Evolutionary conservation across 441 rosid species (phyloP).

Genomic region (Mallotus japonicus): DNA sequence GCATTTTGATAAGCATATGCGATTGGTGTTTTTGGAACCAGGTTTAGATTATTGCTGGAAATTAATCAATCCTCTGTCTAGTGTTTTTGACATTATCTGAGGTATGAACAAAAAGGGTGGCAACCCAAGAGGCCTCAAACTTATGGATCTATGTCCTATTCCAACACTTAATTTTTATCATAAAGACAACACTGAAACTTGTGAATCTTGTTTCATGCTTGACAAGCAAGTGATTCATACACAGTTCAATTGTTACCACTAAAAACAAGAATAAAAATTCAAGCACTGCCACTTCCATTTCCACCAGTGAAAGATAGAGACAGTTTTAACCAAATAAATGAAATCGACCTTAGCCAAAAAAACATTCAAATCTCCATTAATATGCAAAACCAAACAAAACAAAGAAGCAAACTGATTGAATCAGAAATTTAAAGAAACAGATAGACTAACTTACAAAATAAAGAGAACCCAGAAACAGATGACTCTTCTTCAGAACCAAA

Average conservation of each 20-base stretch:
- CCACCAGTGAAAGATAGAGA: neutral
- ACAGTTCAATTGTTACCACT: no score
- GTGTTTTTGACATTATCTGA: neutral
- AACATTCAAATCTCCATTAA: neutral
- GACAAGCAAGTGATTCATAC: neutral
- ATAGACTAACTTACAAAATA: slow-evolving; percentile 10
- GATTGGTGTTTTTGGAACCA: neutral
- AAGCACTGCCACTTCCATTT: neutral
- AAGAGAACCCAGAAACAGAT: slow-evolving; percentile 32
- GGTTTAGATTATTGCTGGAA: neutral
- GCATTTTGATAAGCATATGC: neutral
- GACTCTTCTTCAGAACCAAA: slow-evolving; percentile 8
- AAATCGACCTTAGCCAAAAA: neutral
- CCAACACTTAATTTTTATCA: neutral
- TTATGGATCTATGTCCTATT: neutral
- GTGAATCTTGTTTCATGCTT: neutral
- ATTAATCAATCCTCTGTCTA: neutral
- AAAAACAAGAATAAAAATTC: neutral
- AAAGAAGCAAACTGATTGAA: neutral
- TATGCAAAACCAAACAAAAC: neutral
- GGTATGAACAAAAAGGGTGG: neutral
- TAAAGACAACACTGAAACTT: slow-evolving; percentile 3
- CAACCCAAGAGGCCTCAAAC: slow-evolving; percentile 5
- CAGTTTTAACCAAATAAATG: neutral
- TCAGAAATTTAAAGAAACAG: neutral